Base-by-base conservation (phyloP, 2,329 filamentous ascomycete genomes). In the Pseudogymnoascus destructans region DNA sequence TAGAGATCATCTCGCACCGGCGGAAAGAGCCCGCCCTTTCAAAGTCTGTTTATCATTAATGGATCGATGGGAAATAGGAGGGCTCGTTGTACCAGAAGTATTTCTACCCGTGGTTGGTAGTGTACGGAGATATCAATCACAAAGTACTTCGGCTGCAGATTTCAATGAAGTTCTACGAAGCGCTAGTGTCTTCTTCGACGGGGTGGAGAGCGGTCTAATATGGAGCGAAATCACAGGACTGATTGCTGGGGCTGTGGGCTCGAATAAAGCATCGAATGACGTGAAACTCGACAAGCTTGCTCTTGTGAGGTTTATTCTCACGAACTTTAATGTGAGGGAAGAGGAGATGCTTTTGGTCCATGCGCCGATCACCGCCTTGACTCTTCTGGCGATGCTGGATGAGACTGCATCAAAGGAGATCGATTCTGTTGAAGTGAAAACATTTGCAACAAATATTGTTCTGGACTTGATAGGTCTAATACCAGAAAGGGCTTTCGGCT, bases 11-110 rank as follows among this genome's bases (percentile, higher is more conserved):
- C 69, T 66, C 4, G 75, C 75, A 58, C 79, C 86, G 0, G 71
- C 79, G 0, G 89, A 95, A 66, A 79, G 84, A 68, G 89, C 90
- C 17, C 84, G 84, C 36, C 92, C 93, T 0, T 96, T 95, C 68
- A 84, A 91, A 59, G 89, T 97, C 62, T 95, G 90, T 66, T 78
- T 97, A 2, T 96, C 95, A 13, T 76, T 98, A 57, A 97, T 98
- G 93, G 93, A 98, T 72, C 84, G 91, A 60, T 97, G 90, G 91
- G 93, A 98, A 70, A 92, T 98, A 63, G 93, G 93, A 27, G 89
- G 89, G 1, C 77, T 92, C 15, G 84, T 98, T 52, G 86, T 97
- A 1, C 88, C 91, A 0, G 85, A 89, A 61, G 81, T 97, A 11
- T 97, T 98, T 67, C 75, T 96, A 11, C 87, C 91, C 3, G 84